Evolutionary conservation across 805 yeast genomes (phyloP), one percentile per base, ranked within the genome.

Genomic region (Cephaloascus fragrans): DNA sequence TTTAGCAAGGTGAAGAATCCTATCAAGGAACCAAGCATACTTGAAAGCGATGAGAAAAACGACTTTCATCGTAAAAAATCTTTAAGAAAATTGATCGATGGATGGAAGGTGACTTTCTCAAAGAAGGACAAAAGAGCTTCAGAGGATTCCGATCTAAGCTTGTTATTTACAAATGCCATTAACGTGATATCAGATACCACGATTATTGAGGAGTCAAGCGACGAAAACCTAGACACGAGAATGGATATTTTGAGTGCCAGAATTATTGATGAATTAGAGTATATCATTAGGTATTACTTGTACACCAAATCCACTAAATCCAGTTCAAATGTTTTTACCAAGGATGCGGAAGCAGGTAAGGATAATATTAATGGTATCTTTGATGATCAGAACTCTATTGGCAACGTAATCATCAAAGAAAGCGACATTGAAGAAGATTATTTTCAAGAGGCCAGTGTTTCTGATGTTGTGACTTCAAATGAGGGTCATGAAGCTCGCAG

Each of bases 211-310:
- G 51, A 47, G 18, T 34, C 39, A n/a, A 44, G 39, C 14, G 40
- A 41, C 4, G 36, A 47, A 12, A 50, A 57, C 28, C 19, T 4
- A 12, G 63, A 59, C 10, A 45, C 47, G 16, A 70, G 77, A 46
- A 67, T 77, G 42, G 90, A 83, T 55, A 61, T 80, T 6, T 56
- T 83, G 41, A 77, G 86, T 54, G 86, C 86, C 2, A 64, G 87
- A 51, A 77, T 83, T 2, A 69, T 81, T 19, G 82, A 77, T 46
- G 89, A 83, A 51, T 71, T 80, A 36, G 83, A 79, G 48, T 69
- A 57, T 44, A 56, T 77, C 36, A 62, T 76, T 3, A 50, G 75
- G 9, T 64, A 66, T 47, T 77, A 73, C 48, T 50, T 33, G 35
- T 16, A 31, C 18, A 14, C 8, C n/a, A 31, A 16, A 8, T n/a